A percentile compares a stretch with the other conserved stretches of the same genome.
These are phyloP conservation scores for Lupinus albus DNA, from an alignment of 306 rosid species.

Conservation along the genomic window DNA sequence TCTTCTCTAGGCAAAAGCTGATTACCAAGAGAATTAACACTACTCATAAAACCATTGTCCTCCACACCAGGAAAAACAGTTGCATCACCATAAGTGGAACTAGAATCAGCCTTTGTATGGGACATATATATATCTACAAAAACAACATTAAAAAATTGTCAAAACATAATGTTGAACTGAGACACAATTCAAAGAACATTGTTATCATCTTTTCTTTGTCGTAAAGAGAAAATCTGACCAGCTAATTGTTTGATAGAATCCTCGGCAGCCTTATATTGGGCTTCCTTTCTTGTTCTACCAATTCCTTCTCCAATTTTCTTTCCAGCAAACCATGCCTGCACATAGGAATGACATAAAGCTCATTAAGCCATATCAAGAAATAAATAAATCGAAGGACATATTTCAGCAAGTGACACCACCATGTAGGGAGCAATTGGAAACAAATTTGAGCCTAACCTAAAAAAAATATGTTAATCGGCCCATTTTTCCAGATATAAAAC, in stretches of 20 bases:
- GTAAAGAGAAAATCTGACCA: constrained; percentile 49
- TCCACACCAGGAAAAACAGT: constrained; percentile 43
- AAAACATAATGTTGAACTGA: constrained; percentile 8
- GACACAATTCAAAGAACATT: constrained; percentile 15
- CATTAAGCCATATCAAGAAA: constrained; percentile 32
- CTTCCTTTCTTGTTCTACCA: constrained; percentile 90
- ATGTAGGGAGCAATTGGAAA: constrained; percentile 32
- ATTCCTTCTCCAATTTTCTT: constrained; percentile 84
- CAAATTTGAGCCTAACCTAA: constrained; percentile 31
- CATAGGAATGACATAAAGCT: constrained; percentile 35
- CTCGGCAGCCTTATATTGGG: constrained; percentile 84
- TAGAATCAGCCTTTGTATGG: constrained; percentile 52
- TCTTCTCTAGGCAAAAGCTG: constrained; percentile 54
- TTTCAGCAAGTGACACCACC: constrained; percentile 28
- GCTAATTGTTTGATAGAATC: constrained; percentile 84
- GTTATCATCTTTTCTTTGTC: neutral
- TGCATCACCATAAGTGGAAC: constrained; percentile 49
- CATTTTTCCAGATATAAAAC: constrained; percentile 29
- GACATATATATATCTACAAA: constrained; percentile 63
- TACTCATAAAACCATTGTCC: constrained; percentile 51
- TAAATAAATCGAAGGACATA: constrained; percentile 26
- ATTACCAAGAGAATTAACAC: constrained; percentile 45
- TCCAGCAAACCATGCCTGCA: constrained; percentile 88
- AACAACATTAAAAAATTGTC: neutral
- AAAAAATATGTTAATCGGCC: constrained; percentile 20